Percentiles rank a stretch among this genome's conserved stretches.
phyloP scores from a whole-genome alignment of 257 asterid genomes.

The Orobanche coerulescens region DNA sequence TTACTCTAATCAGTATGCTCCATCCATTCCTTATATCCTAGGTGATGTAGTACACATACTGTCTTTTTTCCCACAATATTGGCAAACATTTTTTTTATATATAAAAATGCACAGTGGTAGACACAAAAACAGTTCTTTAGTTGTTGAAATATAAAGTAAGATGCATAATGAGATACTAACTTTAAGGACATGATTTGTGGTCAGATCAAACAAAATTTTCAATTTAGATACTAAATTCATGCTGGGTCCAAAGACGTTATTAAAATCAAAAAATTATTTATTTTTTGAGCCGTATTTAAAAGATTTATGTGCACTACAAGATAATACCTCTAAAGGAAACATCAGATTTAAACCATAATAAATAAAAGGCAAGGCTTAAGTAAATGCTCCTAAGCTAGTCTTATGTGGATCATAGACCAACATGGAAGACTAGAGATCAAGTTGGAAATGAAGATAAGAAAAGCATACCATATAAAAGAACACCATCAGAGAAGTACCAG shows the following conservation, averaged over 20 bases:
- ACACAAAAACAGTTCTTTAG: no score
- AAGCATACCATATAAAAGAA: slow-evolving; percentile 81
- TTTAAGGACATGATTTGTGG: no score
- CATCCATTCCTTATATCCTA: no score
- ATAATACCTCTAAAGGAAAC: background rate
- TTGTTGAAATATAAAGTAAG: no score
- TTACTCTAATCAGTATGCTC: no score
- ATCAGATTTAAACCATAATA: background rate
- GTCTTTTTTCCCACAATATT: no score
- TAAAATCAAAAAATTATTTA: background rate
- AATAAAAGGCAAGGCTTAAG: background rate
- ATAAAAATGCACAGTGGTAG: no score
- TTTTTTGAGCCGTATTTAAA: background rate
- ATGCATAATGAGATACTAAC: no score
- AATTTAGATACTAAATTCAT: background rate
- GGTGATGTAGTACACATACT: no score
- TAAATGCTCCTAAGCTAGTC: background rate
- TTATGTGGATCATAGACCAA: slow-evolving; percentile 15
- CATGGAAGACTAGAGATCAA: slow-evolving; percentile 1
- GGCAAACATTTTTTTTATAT: no score
- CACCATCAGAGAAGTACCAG: slow-evolving; percentile 71
- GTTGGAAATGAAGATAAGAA: slow-evolving; percentile 23
- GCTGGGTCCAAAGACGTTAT: background rate
- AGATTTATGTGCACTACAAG: background rate
- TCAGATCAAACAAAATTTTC: background rate